A percentile compares a stretch with the other conserved stretches of the same genome.
Conservation (phyloP, 129 eudicot species). For the Calendula officinalis region DNA sequence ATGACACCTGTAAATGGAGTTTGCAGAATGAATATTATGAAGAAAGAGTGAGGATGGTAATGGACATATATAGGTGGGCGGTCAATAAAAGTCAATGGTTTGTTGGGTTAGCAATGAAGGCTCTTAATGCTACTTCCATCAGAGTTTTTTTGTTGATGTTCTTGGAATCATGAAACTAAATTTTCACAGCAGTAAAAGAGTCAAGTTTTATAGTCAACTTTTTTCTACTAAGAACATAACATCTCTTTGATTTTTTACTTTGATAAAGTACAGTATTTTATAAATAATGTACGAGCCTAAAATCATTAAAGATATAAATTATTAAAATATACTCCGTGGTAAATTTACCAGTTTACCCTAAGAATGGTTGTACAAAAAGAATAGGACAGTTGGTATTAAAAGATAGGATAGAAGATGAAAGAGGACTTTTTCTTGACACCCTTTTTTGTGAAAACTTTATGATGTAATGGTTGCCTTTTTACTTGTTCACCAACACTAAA, state of each 20-base stretch:
- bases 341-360: slow-evolving; percentile 7
- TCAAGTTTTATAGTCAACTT: slow-evolving; percentile 17
- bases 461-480: slow-evolving; percentile 15
- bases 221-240: slow-evolving; percentile 1
- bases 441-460: slow-evolving; percentile 25
- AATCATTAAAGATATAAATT: too few relatives aligned
- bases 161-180: slow-evolving; percentile 33
- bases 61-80: not conserved
- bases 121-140: slow-evolving; percentile 17
- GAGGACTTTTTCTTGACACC: slow-evolving; percentile 14
- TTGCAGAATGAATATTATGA: slow-evolving; percentile 1
- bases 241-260: too few relatives aligned
- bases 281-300: too few relatives aligned
- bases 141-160: slow-evolving; percentile 13
- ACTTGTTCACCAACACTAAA: not conserved
- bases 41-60: slow-evolving; percentile 11
- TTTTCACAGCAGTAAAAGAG: slow-evolving; percentile 14
- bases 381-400: slow-evolving; percentile 6
- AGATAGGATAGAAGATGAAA: slow-evolving; percentile 16
- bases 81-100: slow-evolving; percentile 34
- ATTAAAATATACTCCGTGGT: not conserved
- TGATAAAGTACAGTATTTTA: too few relatives aligned
- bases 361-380: not conserved
- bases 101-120: slow-evolving; percentile 30
- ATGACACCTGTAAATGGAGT: not conserved